These are phyloP conservation scores for Boletus eberwhitei DNA, from an alignment of 768 basidiomycete species.

Conservation along the genomic window DNA sequence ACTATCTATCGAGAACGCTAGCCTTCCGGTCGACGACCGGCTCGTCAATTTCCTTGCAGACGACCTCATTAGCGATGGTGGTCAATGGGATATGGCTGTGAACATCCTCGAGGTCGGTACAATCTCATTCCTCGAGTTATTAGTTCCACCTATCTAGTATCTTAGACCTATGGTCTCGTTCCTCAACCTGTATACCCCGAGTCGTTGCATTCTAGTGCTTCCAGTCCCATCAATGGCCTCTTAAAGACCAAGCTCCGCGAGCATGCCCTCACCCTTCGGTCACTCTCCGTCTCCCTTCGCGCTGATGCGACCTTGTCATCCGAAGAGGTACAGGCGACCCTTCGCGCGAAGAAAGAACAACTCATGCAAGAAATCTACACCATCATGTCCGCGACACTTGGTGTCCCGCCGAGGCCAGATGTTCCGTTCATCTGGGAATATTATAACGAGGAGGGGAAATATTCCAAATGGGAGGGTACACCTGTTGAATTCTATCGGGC, in stretches of 20 bases:
- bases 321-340: conserved; percentile 46
- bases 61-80: conserved; percentile 86
- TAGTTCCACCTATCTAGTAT: conserved; percentile 29
- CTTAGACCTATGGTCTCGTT: conserved; percentile 77
- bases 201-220: conserved; percentile 75
- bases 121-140: not conserved
- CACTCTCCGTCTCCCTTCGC: conserved; percentile 52
- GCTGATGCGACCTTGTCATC: conserved; percentile 41
- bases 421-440: conserved; percentile 86
- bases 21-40: conserved; percentile 78
- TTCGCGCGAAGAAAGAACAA: conserved; percentile 81
- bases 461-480: conserved; percentile 73
- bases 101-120: conserved; percentile 56
- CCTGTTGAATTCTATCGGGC: conserved; percentile 75
- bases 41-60: conserved; percentile 72
- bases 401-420: conserved; percentile 75
- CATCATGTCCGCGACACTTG: conserved; percentile 81
- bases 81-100: conserved; percentile 92
- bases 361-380: conserved; percentile 82
- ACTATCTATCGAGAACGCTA: conserved; percentile 75
- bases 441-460: conserved; percentile 75
- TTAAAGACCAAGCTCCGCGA: conserved; percentile 91
- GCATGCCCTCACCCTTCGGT: conserved; percentile 79
- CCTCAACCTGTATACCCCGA: conserved; percentile 84
- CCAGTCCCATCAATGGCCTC: conserved; percentile 68